Evolutionary conservation across 768 basidiomycete genomes (phyloP), one percentile per base, ranked within the genome.

Genomic region (Neoboletus magnificus): DNA sequence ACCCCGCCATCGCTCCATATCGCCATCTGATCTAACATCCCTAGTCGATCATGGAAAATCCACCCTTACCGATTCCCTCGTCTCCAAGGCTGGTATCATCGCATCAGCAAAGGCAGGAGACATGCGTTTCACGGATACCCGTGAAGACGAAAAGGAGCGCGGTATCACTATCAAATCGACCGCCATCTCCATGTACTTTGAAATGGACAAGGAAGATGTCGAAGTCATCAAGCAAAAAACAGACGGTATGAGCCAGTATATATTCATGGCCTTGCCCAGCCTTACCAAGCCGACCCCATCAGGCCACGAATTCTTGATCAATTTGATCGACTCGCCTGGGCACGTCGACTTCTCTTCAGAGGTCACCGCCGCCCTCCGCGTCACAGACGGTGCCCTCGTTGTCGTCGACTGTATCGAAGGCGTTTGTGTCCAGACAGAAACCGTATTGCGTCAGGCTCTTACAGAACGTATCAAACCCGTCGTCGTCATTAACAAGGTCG

Each of bases 331-430:
- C 74, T 98, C 95, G 9, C 97, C 97, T 51, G 97, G 97, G 67
- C 97, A 99, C 85, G 97, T 99, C 75, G 97, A 99, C 75, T 99
- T 99, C 82, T 99, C 97, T 33, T 98, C 97, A 50, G 97, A 99
- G 77, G 97, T 99, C 67, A 99, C 97, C 3, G 97, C 97, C 59
- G 97, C 97, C 62, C 93, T 99, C 71, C 97, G 97, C 79, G 97
- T 99, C 69, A 99, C 97, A 60, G 97, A 99, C 62, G 97, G 96
- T 81, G 97, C 97, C 57, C 89, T 99, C 64, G 97, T 99, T 68
- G 97, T 99, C 73, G 97, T 99, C 69, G 97, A 99, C 76, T 97
- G 94, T 76, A 87, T 99, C 66, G 97, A 99, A 73, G 97, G 97
- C 79, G 97, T 98, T 70, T 99, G 96, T 74, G 97, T 98, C 40